Conservation (phyloP, 179 eudicot genomes). For the Silene vulgaris region DNA sequence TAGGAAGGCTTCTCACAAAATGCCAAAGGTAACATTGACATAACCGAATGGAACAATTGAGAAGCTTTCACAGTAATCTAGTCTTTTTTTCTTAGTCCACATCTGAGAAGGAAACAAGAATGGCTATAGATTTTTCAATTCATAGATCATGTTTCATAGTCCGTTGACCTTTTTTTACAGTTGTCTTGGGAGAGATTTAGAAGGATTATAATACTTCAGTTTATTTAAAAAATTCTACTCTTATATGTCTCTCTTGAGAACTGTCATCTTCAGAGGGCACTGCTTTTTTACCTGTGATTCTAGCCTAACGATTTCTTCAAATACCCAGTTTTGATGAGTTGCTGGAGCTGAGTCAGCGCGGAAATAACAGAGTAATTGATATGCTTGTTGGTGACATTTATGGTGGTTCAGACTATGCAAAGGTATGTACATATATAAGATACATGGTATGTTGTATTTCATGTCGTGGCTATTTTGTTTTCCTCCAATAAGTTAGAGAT, state of each 20-base stretch:
- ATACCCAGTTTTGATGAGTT: slow-evolving; percentile 80
- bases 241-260: neutral
- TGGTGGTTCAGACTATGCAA: slow-evolving; percentile 76
- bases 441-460: slow-evolving; percentile 6
- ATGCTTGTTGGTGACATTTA: slow-evolving; percentile 98
- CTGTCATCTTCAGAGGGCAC: neutral
- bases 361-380: slow-evolving; percentile 85
- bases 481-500: too few species aligned
- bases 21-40: slow-evolving; percentile 64
- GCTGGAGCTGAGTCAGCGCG: slow-evolving; percentile 76
- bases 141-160: neutral
- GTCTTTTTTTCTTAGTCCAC: neutral
- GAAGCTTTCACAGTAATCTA: neutral
- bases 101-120: neutral
- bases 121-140: neutral
- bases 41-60: neutral
- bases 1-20: slow-evolving; percentile 82
- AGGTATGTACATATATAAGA: slow-evolving; percentile 42
- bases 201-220: neutral
- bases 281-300: neutral
- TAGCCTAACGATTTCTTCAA: slow-evolving; percentile 1
- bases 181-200: neutral
- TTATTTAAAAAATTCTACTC: neutral
- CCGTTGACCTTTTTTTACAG: neutral
- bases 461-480: neutral